Evolutionary conservation across 192 early-diverging fungal genomes (phyloP).

Genomic region (Chytriomyces hyalinus): DNA sequence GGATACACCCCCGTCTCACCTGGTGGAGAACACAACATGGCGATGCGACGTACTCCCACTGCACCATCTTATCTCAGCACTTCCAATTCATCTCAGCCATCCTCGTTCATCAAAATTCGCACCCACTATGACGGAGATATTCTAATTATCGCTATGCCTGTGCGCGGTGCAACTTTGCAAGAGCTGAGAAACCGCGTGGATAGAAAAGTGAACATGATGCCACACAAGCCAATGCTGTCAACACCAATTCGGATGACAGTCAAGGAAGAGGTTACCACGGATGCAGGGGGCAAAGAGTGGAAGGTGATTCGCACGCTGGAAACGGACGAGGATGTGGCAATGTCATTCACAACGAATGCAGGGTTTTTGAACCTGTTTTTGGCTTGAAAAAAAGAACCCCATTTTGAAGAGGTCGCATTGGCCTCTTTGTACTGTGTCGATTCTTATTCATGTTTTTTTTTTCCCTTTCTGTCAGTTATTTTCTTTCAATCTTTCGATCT

Average conservation of each 20-base stretch:
- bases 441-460: too few relatives aligned
- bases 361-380: conserved; percentile 28
- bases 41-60: not conserved
- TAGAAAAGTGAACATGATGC: conserved; percentile 81
- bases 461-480: too few relatives aligned
- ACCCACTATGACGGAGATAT: conserved; percentile 87
- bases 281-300: conserved; percentile 5
- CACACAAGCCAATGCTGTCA: conserved; percentile 20
- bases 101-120: conserved; percentile 73
- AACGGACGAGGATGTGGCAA: conserved; percentile 86
- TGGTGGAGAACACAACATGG: not conserved
- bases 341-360: conserved; percentile 74
- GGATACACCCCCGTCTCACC: not conserved
- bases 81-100: not conserved
- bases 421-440: too few relatives aligned
- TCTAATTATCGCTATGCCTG: conserved; percentile 85
- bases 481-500: too few relatives aligned
- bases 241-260: conserved; percentile 4
- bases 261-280: conserved; percentile 13
- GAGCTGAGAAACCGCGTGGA: conserved; percentile 85
- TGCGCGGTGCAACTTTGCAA: conserved; percentile 68
- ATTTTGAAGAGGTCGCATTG: too few relatives aligned
- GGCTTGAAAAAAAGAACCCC: not conserved
- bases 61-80: not conserved
- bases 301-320: conserved; percentile 38